These are phyloP conservation scores for Aureobasidium zeae DNA, from an alignment of 2,329 filamentous ascomycete genomes.

Conservation along the genomic window DNA sequence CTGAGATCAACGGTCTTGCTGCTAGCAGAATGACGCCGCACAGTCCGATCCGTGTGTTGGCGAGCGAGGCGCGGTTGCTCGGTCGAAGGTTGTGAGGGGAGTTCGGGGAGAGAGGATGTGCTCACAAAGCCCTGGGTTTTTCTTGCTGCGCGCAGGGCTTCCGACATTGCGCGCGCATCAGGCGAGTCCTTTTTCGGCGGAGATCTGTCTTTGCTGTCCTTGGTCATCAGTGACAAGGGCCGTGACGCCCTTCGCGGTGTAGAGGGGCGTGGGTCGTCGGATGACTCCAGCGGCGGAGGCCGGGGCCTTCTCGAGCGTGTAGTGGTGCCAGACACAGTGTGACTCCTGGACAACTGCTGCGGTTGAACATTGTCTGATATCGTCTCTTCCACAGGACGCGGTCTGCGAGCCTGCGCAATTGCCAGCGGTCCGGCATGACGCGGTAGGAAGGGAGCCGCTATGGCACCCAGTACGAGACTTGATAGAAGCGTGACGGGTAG, in stretches of 20 bases:
- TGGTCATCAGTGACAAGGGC: constrained; percentile 3
- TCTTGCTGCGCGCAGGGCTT: constrained; percentile 25
- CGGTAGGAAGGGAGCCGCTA: constrained; percentile 67
- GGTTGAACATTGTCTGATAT: constrained; percentile 49
- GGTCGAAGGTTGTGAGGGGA: constrained; percentile 17
- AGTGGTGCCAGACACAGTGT: constrained; percentile 51
- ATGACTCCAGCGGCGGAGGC: constrained; percentile 20
- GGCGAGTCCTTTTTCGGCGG: neutral
- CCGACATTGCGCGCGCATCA: neutral
- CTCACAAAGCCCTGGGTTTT: constrained; percentile 25
- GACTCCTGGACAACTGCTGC: constrained; percentile 55
- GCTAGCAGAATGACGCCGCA: constrained; percentile 47
- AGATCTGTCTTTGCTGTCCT: neutral
- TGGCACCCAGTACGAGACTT: constrained; percentile 67
- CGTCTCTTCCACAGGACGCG: constrained; percentile 52
- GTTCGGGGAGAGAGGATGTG: constrained; percentile 28
- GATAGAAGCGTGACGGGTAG: constrained; percentile 71
- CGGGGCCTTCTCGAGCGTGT: constrained; percentile 38
- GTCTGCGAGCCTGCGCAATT: constrained; percentile 71
- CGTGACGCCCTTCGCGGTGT: constrained; percentile 5
- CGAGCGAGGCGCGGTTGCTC: constrained; percentile 19
- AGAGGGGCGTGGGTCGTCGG: neutral
- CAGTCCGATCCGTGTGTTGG: constrained; percentile 27
- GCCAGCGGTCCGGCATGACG: constrained; percentile 71
- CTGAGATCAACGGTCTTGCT: constrained; percentile 49